phyloP scores from a whole-genome alignment of 371 early-diverging fungal genomes.

The Circinella umbellata region DNA sequence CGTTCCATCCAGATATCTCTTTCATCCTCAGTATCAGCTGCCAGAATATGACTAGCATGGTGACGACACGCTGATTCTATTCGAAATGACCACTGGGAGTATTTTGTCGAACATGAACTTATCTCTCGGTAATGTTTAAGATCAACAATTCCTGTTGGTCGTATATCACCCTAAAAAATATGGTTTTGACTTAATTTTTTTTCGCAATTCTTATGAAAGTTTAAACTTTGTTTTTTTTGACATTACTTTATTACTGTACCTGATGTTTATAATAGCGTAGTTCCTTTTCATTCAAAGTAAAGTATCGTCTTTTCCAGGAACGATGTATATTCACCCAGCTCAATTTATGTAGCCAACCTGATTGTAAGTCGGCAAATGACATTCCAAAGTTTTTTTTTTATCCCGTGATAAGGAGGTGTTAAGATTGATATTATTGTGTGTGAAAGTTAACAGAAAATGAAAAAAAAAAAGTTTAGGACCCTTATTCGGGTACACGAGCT shows the following conservation, averaged over 20 bases:
- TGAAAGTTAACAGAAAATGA: too few species aligned
- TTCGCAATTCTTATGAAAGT: not conserved
- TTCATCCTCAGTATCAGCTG: constrained; percentile 22
- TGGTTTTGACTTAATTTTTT: too few species aligned
- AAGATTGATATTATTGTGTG: too few species aligned
- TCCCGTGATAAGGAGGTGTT: too few species aligned
- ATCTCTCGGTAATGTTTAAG: constrained; percentile 22
- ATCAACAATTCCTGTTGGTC: constrained; percentile 25
- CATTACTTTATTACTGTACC: constrained; percentile 10
- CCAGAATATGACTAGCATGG: constrained; percentile 22
- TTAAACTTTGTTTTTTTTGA: not conserved
- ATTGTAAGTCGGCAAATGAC: constrained; percentile 3
- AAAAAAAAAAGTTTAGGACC: too few species aligned
- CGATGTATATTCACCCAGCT: constrained; percentile 17
- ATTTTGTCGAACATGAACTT: constrained; percentile 12
- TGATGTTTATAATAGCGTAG: constrained; percentile 28
- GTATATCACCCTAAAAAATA: constrained; percentile 22
- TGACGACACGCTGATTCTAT: constrained; percentile 23
- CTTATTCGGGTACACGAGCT: too few species aligned
- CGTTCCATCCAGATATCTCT: constrained; percentile 19
- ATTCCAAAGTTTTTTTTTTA: not conserved
- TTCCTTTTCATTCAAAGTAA: constrained; percentile 23
- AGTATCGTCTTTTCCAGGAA: constrained; percentile 28
- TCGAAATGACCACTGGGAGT: constrained; percentile 19
- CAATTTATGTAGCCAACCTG: constrained; percentile 29